Evolutionary conservation across 2,329 filamentous ascomycete genomes (phyloP), one percentile per base, ranked within the genome.

Genomic region (Trichoderma aggressivum): DNA sequence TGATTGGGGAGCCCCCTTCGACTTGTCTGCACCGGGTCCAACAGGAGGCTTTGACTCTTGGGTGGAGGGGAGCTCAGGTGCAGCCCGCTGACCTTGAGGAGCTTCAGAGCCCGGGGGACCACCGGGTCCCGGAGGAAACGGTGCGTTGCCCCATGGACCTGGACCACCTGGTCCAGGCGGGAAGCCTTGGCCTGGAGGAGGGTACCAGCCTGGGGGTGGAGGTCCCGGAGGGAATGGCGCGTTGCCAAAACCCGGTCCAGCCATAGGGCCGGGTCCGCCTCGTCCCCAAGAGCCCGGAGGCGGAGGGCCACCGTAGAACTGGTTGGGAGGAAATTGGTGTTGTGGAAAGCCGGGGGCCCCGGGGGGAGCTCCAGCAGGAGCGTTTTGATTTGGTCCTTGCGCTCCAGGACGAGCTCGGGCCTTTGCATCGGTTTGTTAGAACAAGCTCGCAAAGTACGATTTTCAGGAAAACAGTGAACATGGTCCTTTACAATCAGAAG

Each of bases 151-250:
- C 86, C 86, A 89, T 21, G 85, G 86, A 61, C 87, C 90, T 32
- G 88, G 89, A 16, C 89, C 91, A 32, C 86, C 87, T 53, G 87
- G 77, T 53, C 75, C 77, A 73, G 88, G 90, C 39, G 90, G 91
- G 75, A 94, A 96, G 30, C 90, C 91, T 81, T 93, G 92, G 7
- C 91, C 91, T 10, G 90, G 89, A 74, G 91, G 92, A 74, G 91
- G 92, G 78, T 90, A 95, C 92, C 93, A 97, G 70, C 91, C 92
- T 28, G 89, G 89, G 60, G 90, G 92, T 53, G 47, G 47, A 53
- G 47, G 47, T 53, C 47, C 47, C 18, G 90, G 91, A 74, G 92
- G 92, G 79, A 94, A 97, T 1, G 91, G 91, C 87, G 94, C 91
- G 74, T 90, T 90, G 74, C 89, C 89, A 76, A 91, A 94, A 30